Percentiles rank a stretch among this genome's conserved stretches.
Conservation (phyloP, 2,329 filamentous ascomycete species). For the Colletotrichum neosansevieriae region DNA sequence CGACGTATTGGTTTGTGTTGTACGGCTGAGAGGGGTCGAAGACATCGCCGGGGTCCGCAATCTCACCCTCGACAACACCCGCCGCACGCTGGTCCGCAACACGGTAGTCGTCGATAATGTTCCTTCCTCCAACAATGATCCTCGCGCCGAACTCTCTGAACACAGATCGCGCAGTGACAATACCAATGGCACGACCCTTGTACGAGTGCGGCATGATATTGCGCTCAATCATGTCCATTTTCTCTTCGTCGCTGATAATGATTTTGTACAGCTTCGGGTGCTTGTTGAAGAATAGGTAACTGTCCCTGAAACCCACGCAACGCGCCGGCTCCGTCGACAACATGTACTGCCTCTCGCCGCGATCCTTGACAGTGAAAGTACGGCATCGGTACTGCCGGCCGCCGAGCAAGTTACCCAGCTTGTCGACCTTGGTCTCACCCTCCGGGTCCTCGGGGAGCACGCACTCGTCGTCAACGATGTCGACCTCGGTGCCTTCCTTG, state of each 20-base stretch:
- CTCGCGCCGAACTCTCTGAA: slow-evolving; percentile 96
- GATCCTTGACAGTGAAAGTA: slow-evolving; percentile 89
- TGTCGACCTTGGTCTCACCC: slow-evolving; percentile 94
- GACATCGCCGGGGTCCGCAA: slow-evolving; percentile 90
- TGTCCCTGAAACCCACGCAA: slow-evolving; percentile 97
- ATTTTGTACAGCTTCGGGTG: slow-evolving; percentile 97
- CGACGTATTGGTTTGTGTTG: slow-evolving; percentile 98
- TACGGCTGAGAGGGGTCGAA: slow-evolving; percentile 86
- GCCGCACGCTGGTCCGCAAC: slow-evolving; percentile 79
- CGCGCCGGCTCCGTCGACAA: slow-evolving; percentile 96
- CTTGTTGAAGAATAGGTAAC: slow-evolving; percentile 98
- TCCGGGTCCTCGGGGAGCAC: slow-evolving; percentile 87
- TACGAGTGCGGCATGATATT: slow-evolving; percentile 98
- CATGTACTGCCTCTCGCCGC: slow-evolving; percentile 94
- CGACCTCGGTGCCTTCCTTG: slow-evolving; percentile 91
- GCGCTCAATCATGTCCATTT: slow-evolving; percentile 93
- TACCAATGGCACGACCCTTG: slow-evolving; percentile 96
- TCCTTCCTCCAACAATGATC: slow-evolving; percentile 91
- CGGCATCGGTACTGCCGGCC: slow-evolving; percentile 94
- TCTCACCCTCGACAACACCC: slow-evolving; percentile 86
- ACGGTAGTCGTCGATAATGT: slow-evolving; percentile 90
- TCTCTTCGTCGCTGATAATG: slow-evolving; percentile 97
- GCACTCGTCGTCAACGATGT: slow-evolving; percentile 93
- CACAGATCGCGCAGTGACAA: slow-evolving; percentile 95
- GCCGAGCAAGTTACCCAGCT: slow-evolving; percentile 83